Evolutionary conservation across 2,329 filamentous ascomycete species (phyloP).

Genomic region (Pseudogymnoascus sp.): DNA sequence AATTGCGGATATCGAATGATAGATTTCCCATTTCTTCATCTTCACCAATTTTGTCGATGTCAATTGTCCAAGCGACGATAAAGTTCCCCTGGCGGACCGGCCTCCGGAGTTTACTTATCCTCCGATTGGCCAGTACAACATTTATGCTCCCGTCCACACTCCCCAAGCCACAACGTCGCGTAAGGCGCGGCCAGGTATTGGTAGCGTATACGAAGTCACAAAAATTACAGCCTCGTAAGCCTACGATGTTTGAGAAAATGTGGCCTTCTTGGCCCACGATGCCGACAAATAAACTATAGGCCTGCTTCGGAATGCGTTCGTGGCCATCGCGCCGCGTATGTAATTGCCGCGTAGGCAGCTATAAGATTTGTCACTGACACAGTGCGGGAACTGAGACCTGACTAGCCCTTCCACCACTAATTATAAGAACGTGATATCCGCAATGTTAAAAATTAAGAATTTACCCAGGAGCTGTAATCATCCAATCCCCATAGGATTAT

Average conservation of each 20-base stretch:
- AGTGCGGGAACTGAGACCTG: too few species aligned
- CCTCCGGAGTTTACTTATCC: background rate
- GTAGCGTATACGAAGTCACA: background rate
- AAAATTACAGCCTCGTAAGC: background rate
- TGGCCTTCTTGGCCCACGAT: background rate
- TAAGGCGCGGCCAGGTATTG: background rate
- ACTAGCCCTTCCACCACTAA: background rate
- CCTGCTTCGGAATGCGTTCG: background rate
- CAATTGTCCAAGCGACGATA: background rate
- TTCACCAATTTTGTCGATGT: background rate
- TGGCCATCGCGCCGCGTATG: background rate
- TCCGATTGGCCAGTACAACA: conserved; percentile 6
- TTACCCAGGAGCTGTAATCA: too few species aligned
- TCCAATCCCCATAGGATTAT: background rate
- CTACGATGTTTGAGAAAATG: too few species aligned
- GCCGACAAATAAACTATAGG: background rate
- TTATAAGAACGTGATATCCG: too few species aligned
- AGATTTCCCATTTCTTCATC: background rate
- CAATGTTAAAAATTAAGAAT: background rate
- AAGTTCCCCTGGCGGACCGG: background rate
- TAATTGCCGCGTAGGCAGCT: background rate
- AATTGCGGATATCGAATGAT: background rate
- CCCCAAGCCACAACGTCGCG: background rate
- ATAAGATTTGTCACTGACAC: too few species aligned
- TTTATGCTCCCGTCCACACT: background rate